Evolutionary conservation across 306 rosid genomes (phyloP).

Genomic region (Mimosa bimucronata): DNA sequence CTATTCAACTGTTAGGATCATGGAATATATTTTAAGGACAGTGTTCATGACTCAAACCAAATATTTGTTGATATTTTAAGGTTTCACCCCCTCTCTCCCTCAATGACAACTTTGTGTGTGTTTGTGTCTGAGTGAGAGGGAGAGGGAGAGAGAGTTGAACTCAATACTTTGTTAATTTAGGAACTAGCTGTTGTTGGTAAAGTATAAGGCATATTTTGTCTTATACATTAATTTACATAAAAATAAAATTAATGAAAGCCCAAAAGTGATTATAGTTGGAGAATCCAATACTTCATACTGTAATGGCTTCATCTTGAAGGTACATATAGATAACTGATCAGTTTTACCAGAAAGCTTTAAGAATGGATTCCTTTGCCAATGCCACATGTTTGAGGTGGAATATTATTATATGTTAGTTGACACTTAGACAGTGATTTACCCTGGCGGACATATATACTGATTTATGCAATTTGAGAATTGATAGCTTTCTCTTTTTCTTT

Average conservation of each 20-base stretch:
- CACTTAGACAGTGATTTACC: conserved; percentile 29
- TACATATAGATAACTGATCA: background rate
- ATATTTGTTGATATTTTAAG: too few species aligned
- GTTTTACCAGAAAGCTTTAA: conserved; percentile 10
- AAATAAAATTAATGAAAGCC: conserved; percentile 27
- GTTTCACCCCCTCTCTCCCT: too few species aligned
- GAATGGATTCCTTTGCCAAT: conserved; percentile 34
- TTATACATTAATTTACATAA: conserved; percentile 42
- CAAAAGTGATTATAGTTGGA: conserved; percentile 38
- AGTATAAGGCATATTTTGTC: conserved; percentile 46
- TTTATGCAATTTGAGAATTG: conserved; percentile 5
- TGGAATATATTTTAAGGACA: too few species aligned
- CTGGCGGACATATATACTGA: background rate
- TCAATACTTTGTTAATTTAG: background rate
- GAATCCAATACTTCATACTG: conserved; percentile 56
- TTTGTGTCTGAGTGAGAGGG: too few species aligned
- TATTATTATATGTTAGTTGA: conserved; percentile 23
- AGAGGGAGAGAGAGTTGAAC: background rate
- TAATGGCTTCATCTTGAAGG: conserved; percentile 53
- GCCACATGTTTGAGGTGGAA: conserved; percentile 32
- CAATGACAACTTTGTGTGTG: too few species aligned
- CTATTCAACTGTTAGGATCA: too few species aligned
- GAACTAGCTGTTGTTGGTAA: background rate
- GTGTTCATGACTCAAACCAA: too few species aligned
- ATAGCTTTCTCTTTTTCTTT: background rate